These are phyloP conservation scores for Comarum palustre DNA, from an alignment of 306 rosid species.

Conservation along the genomic window DNA sequence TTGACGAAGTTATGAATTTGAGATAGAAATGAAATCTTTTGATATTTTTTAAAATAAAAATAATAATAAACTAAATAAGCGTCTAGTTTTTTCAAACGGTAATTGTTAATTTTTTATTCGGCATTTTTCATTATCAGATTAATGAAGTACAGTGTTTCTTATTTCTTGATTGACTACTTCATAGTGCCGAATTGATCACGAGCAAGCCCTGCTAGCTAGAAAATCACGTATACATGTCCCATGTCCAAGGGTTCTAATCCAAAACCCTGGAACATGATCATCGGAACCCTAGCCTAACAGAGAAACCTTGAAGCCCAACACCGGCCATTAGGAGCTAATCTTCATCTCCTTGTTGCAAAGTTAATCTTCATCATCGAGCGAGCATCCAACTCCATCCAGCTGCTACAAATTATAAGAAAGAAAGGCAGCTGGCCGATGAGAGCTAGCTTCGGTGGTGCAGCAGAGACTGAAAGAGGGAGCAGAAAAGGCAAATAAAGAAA, in stretches of 20 bases:
- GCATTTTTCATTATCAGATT: no score
- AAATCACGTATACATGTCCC: not conserved
- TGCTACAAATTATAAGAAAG: not conserved
- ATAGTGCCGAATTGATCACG: no score
- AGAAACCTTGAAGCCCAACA: not conserved
- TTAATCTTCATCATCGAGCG: not conserved
- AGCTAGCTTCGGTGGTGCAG: not conserved
- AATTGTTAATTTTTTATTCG: no score
- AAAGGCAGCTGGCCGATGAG: not conserved
- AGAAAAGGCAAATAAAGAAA: slow-evolving; percentile 7
- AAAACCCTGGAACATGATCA: not conserved
- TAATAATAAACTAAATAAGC: no score
- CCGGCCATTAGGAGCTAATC: not conserved
- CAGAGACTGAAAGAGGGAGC: not conserved
- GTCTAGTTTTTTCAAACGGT: no score
- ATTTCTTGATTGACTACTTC: not conserved
- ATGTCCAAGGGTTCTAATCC: not conserved
- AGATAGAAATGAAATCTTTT: no score
- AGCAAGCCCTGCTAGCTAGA: not conserved
- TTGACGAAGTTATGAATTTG: no score
- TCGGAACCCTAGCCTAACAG: not conserved
- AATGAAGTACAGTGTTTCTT: no score
- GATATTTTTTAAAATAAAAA: no score
- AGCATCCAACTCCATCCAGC: slow-evolving; percentile 9
- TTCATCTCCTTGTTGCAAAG: not conserved